Base-by-base conservation (phyloP, 78 protist genomes). In the Bodo saltans region DNA sequence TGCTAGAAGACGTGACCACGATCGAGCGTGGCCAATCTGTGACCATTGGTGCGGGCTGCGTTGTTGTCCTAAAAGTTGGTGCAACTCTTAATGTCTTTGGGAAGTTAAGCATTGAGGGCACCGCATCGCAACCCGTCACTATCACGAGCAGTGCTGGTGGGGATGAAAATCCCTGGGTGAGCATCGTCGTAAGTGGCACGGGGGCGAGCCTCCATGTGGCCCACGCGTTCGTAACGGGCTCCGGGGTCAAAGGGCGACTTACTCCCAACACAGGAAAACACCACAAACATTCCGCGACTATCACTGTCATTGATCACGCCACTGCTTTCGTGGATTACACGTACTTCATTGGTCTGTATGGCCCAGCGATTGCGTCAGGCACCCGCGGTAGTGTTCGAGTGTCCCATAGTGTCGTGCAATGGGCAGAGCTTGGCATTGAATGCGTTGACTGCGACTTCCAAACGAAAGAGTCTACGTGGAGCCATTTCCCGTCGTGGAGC, bases 291-390 rank as follows among this genome's bases (percentile, higher is more conserved):
- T 4, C 35, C 35, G 42, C 81, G 34, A 67, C 81, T 11, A 27
- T 76, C 67, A 39, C 68, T 39, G 72, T 76, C 69, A 30, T 12
- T 17, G 72, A 40, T 29, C 69, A 12, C 1, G 67, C 39, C 30
- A 1, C 23, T 3, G 25, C 35, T 2, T 3, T 17, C 67, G 11
- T 40, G 34, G 67, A 17, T 27, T 2, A 39, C 40, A 23, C 41
- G n/a, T 2, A 3, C 23, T 37, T 76, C 33, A 2, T 39, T 3
- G 67, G 29, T 25, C 41, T 32, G 3, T 4, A 76, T 2, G 81
- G 81, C 35, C 81, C 81, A 4, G 81, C 69, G 35, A 42, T 76
- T 38, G 81, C 8, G 41, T 47, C 81, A 1, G 81, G 72, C 23
- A 3, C 30, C 17, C 4, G 11, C 67, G 67, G 42, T 17, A 67